Evolutionary conservation across 2,329 filamentous ascomycete species (phyloP), one percentile per base, ranked within the genome.

Genomic region (Rutstroemia sp.): DNA sequence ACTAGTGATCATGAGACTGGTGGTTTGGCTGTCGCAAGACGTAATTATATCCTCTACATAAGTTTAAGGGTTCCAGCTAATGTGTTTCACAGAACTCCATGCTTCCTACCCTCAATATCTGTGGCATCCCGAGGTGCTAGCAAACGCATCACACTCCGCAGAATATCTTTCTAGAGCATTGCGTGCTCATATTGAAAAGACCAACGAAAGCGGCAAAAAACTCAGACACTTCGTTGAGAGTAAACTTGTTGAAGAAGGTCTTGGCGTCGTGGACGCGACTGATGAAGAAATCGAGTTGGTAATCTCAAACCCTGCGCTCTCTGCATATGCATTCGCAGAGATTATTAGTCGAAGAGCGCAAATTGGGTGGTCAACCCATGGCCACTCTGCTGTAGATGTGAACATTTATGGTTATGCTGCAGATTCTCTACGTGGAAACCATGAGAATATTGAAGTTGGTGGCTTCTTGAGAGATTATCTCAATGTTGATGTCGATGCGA

Each of bases 1-100:
- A 99, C 94, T 3, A 95, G 89, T 57, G 94, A 99, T 72, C 94
- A 99, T 70, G 94, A 99, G 71, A 99, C 94, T 0, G 94, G 94
- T 27, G 94, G 94, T 45, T 78, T 99, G 2, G 80, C 90, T 2
- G 83, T 86, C 17, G 92, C 92, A 25, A 80, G 89, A 64, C 94
- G 83, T 86, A 77, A 81, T 71, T 42, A 16, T 38, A 37, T 2
- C 39, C 23, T 12, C 17, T 14, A 48, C 23, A 19, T 14, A 25
- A 9, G 17, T 0, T 14, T 48, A 21, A 4, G 46, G 16, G 5
- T 37, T 27, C 16, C 4, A 46, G 23, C 49, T 57, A 34, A 56
- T 55, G 47, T 54, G 51, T 27, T 10, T 37, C 23, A 4, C 56
- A 78, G 76, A 89, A 71, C 73, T 84, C 34, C 74, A 83, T 65